A percentile compares a stretch with the other conserved stretches of the same genome.
Evolutionary conservation across 768 basidiomycete genomes (phyloP).

Genomic region (Hygrocybe coccinea): DNA sequence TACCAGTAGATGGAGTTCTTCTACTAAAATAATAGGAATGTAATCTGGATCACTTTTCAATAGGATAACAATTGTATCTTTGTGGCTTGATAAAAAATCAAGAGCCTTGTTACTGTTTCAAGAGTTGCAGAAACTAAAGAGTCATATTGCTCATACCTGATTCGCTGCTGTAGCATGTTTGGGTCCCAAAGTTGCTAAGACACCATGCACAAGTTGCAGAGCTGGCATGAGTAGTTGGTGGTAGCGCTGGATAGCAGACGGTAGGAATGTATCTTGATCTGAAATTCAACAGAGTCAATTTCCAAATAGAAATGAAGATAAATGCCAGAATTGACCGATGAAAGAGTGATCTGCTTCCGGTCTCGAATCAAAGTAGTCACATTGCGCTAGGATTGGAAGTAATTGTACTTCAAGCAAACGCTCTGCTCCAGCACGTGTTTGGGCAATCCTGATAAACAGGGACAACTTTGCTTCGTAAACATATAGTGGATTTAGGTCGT

Average conservation of each 20-base stretch:
- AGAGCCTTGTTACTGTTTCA: conserved; percentile 46
- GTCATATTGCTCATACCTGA: conserved; percentile 46
- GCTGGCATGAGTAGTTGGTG: conserved; percentile 88
- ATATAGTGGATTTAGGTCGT: conserved; percentile 85
- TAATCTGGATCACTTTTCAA: conserved; percentile 68
- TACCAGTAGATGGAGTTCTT: conserved; percentile 77
- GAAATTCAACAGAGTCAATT: conserved; percentile 1
- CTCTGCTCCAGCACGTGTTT: conserved; percentile 80
- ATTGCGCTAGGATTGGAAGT: conserved; percentile 69
- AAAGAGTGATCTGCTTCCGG: conserved; percentile 81
- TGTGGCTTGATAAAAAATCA: conserved; percentile 77
- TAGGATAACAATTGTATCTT: conserved; percentile 77
- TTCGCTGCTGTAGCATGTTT: conserved; percentile 62
- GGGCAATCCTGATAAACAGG: conserved; percentile 76
- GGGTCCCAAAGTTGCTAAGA: conserved; percentile 71
- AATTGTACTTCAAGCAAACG: conserved; percentile 74
- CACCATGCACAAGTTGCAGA: conserved; percentile 72
- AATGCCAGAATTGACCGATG: conserved; percentile 50
- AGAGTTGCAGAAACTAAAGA: neutral
- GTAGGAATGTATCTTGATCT: conserved; percentile 86
- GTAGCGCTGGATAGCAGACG: conserved; percentile 81
- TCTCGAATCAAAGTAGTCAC: conserved; percentile 81
- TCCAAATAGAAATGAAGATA: neutral
- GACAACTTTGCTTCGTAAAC: conserved; percentile 96
- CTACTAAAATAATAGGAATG: conserved; percentile 59